Evolutionary conservation across 768 basidiomycete genomes (phyloP).

Genomic region (Butyriboletus loyo): DNA sequence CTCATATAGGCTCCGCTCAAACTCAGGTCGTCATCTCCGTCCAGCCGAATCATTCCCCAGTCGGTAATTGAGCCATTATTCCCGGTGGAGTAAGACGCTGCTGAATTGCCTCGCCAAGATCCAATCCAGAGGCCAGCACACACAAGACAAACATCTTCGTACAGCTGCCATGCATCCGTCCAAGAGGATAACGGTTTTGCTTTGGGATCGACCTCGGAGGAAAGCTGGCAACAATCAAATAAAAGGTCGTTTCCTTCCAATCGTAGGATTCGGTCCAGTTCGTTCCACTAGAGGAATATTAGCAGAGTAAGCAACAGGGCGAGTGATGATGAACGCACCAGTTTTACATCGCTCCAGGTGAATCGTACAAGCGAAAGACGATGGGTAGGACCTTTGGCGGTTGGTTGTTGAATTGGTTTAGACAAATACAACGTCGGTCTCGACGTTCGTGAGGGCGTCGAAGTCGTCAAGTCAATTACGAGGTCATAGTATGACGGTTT

Average conservation of each 20-base stretch:
- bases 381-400: slow-evolving; percentile 43
- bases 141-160: slow-evolving; percentile 81
- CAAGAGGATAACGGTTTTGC: slow-evolving; percentile 48
- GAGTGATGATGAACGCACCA: slow-evolving; percentile 41
- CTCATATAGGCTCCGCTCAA: slow-evolving; percentile 44
- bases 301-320: background rate
- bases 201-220: slow-evolving; percentile 31
- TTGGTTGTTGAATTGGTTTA: slow-evolving; percentile 40
- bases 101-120: slow-evolving; percentile 51
- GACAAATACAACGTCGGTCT: slow-evolving; percentile 68
- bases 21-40: slow-evolving; percentile 64
- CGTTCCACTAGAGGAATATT: slow-evolving; percentile 58
- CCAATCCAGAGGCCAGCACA: slow-evolving; percentile 85
- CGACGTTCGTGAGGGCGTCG: slow-evolving; percentile 54
- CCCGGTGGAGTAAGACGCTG: slow-evolving; percentile 47
- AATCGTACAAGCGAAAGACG: slow-evolving; percentile 65
- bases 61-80: slow-evolving; percentile 43
- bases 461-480: slow-evolving; percentile 74
- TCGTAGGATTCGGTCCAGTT: slow-evolving; percentile 66
- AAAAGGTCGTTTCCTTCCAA: slow-evolving; percentile 40
- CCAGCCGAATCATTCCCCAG: slow-evolving; percentile 57
- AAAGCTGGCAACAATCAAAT: slow-evolving; percentile 35
- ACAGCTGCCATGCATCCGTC: slow-evolving; percentile 77
- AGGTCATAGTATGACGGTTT: slow-evolving; percentile 78
- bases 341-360: slow-evolving; percentile 80